Base-by-base conservation (phyloP, 495 filamentous ascomycete genomes). In the Penicillium subrubescens region DNA sequence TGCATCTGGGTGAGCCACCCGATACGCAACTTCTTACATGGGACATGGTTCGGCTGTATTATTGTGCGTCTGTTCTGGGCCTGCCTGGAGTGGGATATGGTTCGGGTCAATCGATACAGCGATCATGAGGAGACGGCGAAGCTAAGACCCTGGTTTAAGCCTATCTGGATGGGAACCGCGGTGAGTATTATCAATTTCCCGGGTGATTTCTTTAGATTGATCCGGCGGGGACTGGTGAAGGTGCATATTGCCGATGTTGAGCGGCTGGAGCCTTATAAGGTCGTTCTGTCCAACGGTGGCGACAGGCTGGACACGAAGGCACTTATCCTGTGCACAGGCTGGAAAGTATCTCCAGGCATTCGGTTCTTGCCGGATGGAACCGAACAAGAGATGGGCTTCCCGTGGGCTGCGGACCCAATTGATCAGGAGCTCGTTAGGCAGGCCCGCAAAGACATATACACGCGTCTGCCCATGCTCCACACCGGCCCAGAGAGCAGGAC, bases 391-490 rank as follows among this genome's bases (percentile, higher is more conserved):
- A 60, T 60, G 43, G 58, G 58, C 41, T 60, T 60, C 43, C 58
- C 58, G 58, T 60, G 58, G 58, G 58, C 58, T 60, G 58, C 58
- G 41, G 58, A 60, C 43, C 58, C 58, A 60, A 60, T 60, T 60
- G 58, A 60, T 51, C 41, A 50, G 58, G 58, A 50, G 58, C 43
- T 60, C 43, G 29, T 60, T 48, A 8, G 17, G 58, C 58, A 60
- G 43, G 58, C 58, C 25, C 58, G 41, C 29, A 51, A 60, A 51
- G 58, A 60, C 41, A 35, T 60, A 50, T 34, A 34, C 25, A 60
- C 58, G 58, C 58, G n/a, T 60, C 58, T 60, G 4, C 58, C 58
- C 43, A 60, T 60, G 58, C 58, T 60, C 21, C 58, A 60, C 41
- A 60, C 58, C 27, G 58, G 58, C 43, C 58, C 39, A 60, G 41